A percentile compares a stretch with the other conserved stretches of the same genome.
Evolutionary conservation across 2,329 filamentous ascomycete genomes (phyloP).

Genomic region (Pseudopyricularia cyperi): DNA sequence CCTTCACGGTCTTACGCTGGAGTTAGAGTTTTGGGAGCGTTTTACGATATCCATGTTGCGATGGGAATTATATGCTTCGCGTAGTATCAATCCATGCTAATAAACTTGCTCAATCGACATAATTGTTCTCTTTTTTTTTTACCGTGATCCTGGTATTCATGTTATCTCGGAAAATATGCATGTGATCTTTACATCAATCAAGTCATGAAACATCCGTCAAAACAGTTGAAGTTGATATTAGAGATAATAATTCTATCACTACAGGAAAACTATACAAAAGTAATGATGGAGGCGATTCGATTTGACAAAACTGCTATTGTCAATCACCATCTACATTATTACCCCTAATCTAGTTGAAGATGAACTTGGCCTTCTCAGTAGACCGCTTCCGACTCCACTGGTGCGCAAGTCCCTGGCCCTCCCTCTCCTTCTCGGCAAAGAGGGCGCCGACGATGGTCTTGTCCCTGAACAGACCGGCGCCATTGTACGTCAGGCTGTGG

Average conservation of each 20-base stretch:
- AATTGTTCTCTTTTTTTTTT: too few species aligned
- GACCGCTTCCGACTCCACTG: constrained; percentile 10
- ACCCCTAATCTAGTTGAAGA: not conserved
- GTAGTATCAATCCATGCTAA: not conserved
- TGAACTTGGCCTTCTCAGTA: not conserved
- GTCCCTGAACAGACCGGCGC: constrained; percentile 82
- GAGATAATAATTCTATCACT: too few species aligned
- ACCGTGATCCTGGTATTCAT: too few species aligned
- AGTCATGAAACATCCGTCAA: too few species aligned
- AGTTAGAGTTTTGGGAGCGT: not conserved
- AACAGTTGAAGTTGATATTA: too few species aligned
- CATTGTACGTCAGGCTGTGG: constrained; percentile 90
- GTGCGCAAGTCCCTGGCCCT: constrained; percentile 12
- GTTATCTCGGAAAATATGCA: too few species aligned
- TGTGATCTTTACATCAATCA: too few species aligned
- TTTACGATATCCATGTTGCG: not conserved
- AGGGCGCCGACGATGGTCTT: constrained; percentile 39
- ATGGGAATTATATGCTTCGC: not conserved
- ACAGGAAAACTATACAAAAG: too few species aligned
- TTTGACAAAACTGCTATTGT: too few species aligned
- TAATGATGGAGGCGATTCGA: too few species aligned
- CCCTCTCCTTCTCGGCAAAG: constrained; percentile 46
- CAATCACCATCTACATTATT: not conserved
- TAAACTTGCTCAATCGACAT: too few species aligned
- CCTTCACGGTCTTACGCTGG: not conserved